Conservation (phyloP, 164 flowering plant species). For the Umbilicus rupestris region DNA sequence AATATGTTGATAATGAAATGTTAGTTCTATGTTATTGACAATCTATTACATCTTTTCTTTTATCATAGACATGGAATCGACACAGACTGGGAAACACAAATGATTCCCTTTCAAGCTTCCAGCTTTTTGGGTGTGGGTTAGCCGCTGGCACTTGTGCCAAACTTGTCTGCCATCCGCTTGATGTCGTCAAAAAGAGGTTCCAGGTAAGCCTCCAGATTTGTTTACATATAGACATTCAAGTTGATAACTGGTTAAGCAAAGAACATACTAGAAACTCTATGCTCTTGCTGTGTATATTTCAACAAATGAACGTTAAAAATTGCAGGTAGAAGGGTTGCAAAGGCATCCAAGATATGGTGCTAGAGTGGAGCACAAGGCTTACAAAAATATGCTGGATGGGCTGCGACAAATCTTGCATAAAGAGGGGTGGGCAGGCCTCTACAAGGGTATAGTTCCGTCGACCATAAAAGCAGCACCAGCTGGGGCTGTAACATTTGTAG, state of each 20-base stretch:
- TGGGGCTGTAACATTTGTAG: constrained; percentile 95
- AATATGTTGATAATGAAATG: neutral
- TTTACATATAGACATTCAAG: neutral
- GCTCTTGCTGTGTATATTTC: neutral
- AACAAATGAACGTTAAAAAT: constrained; percentile 2
- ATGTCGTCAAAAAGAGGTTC: constrained; percentile 95
- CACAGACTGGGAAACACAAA: constrained; percentile 13
- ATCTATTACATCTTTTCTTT: constrained; percentile 8
- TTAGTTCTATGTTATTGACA: neutral
- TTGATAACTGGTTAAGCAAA: neutral
- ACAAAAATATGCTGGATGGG: constrained; percentile 70
- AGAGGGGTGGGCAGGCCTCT: constrained; percentile 84
- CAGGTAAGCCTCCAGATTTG: constrained; percentile 41
- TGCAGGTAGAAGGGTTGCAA: constrained; percentile 81
- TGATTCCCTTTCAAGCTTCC: constrained; percentile 36
- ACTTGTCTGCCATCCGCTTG: constrained; percentile 92
- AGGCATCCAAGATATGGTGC: constrained; percentile 93
- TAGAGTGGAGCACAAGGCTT: constrained; percentile 57
- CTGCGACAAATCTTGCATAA: constrained; percentile 33
- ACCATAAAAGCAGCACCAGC: constrained; percentile 95
- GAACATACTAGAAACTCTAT: neutral
- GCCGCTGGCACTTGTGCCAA: constrained; percentile 95
- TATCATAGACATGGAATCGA: constrained; percentile 25
- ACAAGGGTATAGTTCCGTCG: constrained; percentile 91
- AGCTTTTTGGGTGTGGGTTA: constrained; percentile 80